Conservation (phyloP, 2,329 filamentous ascomycete genomes). For the Lithohypha guttulata region DNA sequence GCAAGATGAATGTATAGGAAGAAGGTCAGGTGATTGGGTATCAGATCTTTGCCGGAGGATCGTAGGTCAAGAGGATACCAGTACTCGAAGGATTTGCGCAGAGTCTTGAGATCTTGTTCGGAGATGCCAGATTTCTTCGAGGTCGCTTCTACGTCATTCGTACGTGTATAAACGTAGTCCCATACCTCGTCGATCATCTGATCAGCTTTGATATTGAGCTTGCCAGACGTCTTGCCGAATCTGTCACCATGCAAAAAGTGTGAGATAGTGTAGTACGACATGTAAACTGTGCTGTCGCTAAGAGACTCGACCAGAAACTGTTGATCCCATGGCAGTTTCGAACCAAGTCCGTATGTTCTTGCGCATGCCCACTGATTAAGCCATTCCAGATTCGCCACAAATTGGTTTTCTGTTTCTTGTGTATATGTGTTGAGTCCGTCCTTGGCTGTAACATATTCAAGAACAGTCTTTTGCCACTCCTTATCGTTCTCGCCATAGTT, state of each 20-base stretch:
- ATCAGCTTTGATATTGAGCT: conserved; percentile 60
- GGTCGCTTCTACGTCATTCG: conserved; percentile 56
- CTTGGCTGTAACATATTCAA: conserved; percentile 60
- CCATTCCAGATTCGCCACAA: conserved; percentile 82
- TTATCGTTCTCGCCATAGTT: conserved; percentile 80
- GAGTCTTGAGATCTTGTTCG: conserved; percentile 60
- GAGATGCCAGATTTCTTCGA: conserved; percentile 58
- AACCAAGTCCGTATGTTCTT: conserved; percentile 81
- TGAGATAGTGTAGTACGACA: conserved; percentile 51
- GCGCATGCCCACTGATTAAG: conserved; percentile 93
- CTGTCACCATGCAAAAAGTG: conserved; percentile 69
- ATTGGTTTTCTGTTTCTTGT: conserved; percentile 65
- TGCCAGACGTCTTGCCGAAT: conserved; percentile 64
- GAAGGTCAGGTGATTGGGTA: conserved; percentile 90
- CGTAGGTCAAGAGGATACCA: conserved; percentile 90
- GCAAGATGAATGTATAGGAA: conserved; percentile 90
- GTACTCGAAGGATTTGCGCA: conserved; percentile 91
- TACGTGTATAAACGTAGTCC: conserved; percentile 85
- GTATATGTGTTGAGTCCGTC: conserved; percentile 69
- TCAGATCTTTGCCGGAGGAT: conserved; percentile 83
- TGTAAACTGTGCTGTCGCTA: conserved; percentile 84
- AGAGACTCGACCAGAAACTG: conserved; percentile 86
- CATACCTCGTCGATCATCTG: conserved; percentile 93
- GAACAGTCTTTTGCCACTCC: conserved; percentile 66
- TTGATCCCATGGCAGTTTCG: conserved; percentile 87